Percentiles rank a stretch among this genome's conserved stretches.
phyloP scores from a whole-genome alignment of 1,284 basidiomycete species.

The Hypsizygus ulmarius region DNA sequence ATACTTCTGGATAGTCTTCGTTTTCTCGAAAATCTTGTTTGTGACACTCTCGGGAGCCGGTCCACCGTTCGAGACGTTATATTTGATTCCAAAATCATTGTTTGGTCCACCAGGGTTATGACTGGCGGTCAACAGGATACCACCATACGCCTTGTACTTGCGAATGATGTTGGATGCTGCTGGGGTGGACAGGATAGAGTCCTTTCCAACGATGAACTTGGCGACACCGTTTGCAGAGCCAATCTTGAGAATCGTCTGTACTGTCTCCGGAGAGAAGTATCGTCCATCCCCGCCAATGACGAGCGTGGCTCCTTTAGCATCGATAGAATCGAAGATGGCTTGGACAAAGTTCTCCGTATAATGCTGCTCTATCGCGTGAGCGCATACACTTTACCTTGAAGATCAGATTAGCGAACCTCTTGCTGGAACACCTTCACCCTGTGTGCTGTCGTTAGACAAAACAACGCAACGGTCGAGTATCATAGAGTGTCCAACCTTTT shows the following conservation, averaged over 20 bases:
- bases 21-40: slow-evolving; percentile 90
- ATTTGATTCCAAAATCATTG: slow-evolving; percentile 99
- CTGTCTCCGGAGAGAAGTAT: slow-evolving; percentile 87
- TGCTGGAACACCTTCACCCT: slow-evolving; percentile 95
- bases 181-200: slow-evolving; percentile 93
- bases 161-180: slow-evolving; percentile 96
- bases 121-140: slow-evolving; percentile 95
- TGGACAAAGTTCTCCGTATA: slow-evolving; percentile 99
- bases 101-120: slow-evolving; percentile 98
- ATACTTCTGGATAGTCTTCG: slow-evolving; percentile 85
- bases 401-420: slow-evolving; percentile 49
- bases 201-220: slow-evolving; percentile 87
- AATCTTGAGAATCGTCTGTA: slow-evolving; percentile 89
- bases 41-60: slow-evolving; percentile 96
- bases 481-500: slow-evolving; percentile 65
- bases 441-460: slow-evolving; percentile 16
- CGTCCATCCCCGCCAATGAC: slow-evolving; percentile 98
- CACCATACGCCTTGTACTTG: slow-evolving; percentile 93
- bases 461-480: slow-evolving; percentile 13
- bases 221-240: slow-evolving; percentile 89
- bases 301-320: slow-evolving; percentile 79
- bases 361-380: slow-evolving; percentile 50
- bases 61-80: slow-evolving; percentile 96
- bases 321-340: slow-evolving; percentile 90
- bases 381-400: slow-evolving; percentile 13